Conservation (phyloP, 2,329 filamentous ascomycete genomes). For the Calonectria pseudoturangicola region DNA sequence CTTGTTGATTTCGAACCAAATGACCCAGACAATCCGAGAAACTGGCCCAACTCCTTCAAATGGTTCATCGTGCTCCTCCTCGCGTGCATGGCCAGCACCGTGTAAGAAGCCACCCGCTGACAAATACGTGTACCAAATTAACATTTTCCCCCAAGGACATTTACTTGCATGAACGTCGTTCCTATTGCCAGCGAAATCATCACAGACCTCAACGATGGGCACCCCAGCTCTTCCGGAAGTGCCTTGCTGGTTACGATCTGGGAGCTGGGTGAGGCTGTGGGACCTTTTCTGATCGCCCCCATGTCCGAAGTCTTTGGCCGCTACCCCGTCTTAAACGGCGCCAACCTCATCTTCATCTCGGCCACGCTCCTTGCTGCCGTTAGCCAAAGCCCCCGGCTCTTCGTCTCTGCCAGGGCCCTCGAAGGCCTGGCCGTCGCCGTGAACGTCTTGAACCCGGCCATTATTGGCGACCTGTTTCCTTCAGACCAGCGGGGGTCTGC, state of each 20-base stretch:
- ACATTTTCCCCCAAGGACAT: conserved; percentile 63
- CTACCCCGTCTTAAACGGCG: conserved; percentile 14
- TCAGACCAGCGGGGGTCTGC: conserved; percentile 74
- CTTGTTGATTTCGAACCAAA: conserved; percentile 23
- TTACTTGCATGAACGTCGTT: conserved; percentile 74
- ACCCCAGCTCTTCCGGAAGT: conserved; percentile 66
- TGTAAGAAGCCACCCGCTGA: conserved; percentile 61
- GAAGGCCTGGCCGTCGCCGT: conserved; percentile 78
- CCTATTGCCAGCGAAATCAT: conserved; percentile 72
- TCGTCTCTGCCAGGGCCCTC: conserved; percentile 65
- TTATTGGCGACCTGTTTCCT: conserved; percentile 78
- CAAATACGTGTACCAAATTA: not conserved
- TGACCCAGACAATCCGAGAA: conserved; percentile 67
- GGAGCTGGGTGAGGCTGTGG: conserved; percentile 7
- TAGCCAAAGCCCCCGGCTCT: conserved; percentile 5
- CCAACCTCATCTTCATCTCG: conserved; percentile 13
- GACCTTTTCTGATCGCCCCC: conserved; percentile 12
- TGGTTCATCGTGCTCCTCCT: conserved; percentile 72
- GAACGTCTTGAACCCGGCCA: conserved; percentile 78
- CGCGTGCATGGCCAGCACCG: conserved; percentile 73
- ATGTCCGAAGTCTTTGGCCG: conserved; percentile 15
- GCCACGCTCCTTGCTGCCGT: conserved; percentile 14
- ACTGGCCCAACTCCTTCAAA: conserved; percentile 71
- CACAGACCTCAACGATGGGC: conserved; percentile 64
- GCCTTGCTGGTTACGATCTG: conserved; percentile 54